phyloP scores from a whole-genome alignment of 176 grass and related monocot genomes.

The Paspalum vaginatum region DNA sequence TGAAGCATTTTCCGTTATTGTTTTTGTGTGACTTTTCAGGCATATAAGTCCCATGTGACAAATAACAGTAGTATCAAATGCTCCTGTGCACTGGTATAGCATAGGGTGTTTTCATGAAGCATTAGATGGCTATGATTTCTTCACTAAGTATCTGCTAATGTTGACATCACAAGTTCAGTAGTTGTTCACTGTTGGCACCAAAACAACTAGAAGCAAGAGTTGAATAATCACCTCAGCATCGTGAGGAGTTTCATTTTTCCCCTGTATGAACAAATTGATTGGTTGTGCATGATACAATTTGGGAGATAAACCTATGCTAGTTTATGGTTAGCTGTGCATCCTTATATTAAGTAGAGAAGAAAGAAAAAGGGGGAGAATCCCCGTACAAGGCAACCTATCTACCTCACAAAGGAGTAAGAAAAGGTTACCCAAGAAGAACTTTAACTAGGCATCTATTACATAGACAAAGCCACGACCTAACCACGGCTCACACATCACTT shows the following conservation, averaged over 20 bases:
- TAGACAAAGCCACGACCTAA: too few species aligned
- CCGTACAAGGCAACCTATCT: too few species aligned
- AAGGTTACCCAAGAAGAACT: too few species aligned
- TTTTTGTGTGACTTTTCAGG: neutral
- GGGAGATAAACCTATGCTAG: neutral
- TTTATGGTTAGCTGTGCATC: neutral
- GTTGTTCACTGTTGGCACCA: neutral
- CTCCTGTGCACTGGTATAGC: neutral
- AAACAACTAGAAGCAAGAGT: neutral
- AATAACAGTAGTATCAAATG: conserved; percentile 23
- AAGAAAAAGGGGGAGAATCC: too few species aligned
- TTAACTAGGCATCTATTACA: too few species aligned
- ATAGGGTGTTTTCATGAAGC: conserved; percentile 9
- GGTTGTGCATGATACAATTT: neutral
- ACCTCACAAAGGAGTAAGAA: too few species aligned
- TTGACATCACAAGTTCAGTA: neutral
- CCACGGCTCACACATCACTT: too few species aligned
- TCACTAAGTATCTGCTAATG: conserved; percentile 20
- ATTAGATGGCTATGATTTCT: conserved; percentile 11
- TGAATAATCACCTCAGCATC: conserved; percentile 1
- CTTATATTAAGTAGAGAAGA: too few species aligned
- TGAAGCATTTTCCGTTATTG: conserved; percentile 11
- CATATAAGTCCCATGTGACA: conserved; percentile 1
- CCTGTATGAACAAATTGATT: conserved; percentile 12
- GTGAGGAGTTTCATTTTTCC: neutral